Evolutionary conservation across 2,329 filamentous ascomycete species (phyloP).

Genomic region (Penicillium brevicompactum): DNA sequence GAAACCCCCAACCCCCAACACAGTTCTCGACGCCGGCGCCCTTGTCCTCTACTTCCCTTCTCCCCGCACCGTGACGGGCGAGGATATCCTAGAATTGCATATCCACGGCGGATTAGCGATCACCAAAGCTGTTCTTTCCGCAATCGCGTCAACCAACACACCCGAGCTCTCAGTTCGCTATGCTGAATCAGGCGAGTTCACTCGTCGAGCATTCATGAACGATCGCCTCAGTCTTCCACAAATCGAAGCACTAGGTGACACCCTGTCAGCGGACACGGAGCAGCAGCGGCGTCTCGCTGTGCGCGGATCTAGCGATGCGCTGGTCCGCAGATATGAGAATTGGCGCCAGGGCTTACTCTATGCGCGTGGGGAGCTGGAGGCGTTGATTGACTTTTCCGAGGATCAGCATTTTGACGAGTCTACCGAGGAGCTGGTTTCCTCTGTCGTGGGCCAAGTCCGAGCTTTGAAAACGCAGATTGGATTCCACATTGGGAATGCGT

Average conservation of each 20-base stretch:
- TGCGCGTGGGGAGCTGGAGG: conserved; percentile 88
- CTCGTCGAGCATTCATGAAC: conserved; percentile 86
- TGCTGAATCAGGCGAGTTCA: conserved; percentile 95
- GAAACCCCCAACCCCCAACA: conserved; percentile 36
- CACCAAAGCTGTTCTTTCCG: conserved; percentile 79
- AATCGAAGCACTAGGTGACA: conserved; percentile 66
- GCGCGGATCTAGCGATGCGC: conserved; percentile 68
- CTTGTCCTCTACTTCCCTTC: conserved; percentile 80
- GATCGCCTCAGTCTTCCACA: conserved; percentile 83
- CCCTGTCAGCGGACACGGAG: conserved; percentile 73
- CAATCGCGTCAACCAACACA: conserved; percentile 59
- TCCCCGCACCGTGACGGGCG: conserved; percentile 84
- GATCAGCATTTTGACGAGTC: conserved; percentile 97
- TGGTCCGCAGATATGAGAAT: conserved; percentile 75
- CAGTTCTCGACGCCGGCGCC: conserved; percentile 73
- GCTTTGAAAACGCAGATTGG: conserved; percentile 64
- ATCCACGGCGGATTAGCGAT: conserved; percentile 91
- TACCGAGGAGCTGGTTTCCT: conserved; percentile 68
- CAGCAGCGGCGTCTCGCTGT: conserved; percentile 88
- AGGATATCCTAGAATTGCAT: conserved; percentile 89
- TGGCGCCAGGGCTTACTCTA: conserved; percentile 79
- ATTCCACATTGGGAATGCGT: conserved; percentile 73
- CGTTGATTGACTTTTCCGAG: conserved; percentile 94
- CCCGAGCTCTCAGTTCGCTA: conserved; percentile 64
- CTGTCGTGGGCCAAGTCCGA: conserved; percentile 67